Percentiles rank a stretch among this genome's conserved stretches.
Conservation (phyloP, 352 stramenopile genomes). For the Pythium brachiatum region DNA sequence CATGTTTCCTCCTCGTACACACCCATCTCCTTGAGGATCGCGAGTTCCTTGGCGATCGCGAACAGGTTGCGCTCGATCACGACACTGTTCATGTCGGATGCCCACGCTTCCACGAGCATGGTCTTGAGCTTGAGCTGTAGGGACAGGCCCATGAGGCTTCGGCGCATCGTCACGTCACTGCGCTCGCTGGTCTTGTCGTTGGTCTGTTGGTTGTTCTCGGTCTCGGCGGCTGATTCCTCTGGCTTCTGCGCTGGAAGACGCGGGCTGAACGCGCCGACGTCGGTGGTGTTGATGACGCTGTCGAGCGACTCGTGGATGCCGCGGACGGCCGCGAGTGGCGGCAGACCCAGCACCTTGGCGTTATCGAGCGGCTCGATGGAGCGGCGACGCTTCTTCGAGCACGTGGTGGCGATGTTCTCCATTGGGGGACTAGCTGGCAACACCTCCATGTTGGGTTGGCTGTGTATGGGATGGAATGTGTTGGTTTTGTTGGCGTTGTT, state of each 20-base stretch:
- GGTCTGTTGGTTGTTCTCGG: constrained; percentile 10
- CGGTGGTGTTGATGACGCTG: constrained; percentile 20
- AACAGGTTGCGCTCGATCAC: constrained; percentile 87
- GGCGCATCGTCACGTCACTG: constrained; percentile 31
- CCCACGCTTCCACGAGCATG: constrained; percentile 78
- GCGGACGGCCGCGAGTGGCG: constrained; percentile 32
- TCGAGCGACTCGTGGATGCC: constrained; percentile 22
- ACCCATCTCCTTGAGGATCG: constrained; percentile 70
- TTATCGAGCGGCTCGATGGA: constrained; percentile 61
- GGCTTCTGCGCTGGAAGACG: constrained; percentile 12
- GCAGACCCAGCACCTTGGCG: constrained; percentile 54
- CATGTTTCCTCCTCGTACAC: constrained; percentile 76
- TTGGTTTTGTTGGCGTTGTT: constrained; percentile 10
- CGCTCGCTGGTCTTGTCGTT: constrained; percentile 15
- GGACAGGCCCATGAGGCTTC: constrained; percentile 72
- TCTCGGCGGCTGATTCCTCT: constrained; percentile 17
- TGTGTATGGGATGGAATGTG: constrained; percentile 3
- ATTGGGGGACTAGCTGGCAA: constrained; percentile 28
- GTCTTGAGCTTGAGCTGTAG: constrained; percentile 86
- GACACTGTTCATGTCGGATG: constrained; percentile 84
- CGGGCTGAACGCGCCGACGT: constrained; percentile 16
- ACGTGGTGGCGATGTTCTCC: constrained; percentile 21
- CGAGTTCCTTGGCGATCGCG: constrained; percentile 76
- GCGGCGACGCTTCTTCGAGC: constrained; percentile 62
- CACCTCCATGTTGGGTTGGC: constrained; percentile 35